Conservation (phyloP, 805 yeast species). For the Schizosaccharomyces japonicus region DNA sequence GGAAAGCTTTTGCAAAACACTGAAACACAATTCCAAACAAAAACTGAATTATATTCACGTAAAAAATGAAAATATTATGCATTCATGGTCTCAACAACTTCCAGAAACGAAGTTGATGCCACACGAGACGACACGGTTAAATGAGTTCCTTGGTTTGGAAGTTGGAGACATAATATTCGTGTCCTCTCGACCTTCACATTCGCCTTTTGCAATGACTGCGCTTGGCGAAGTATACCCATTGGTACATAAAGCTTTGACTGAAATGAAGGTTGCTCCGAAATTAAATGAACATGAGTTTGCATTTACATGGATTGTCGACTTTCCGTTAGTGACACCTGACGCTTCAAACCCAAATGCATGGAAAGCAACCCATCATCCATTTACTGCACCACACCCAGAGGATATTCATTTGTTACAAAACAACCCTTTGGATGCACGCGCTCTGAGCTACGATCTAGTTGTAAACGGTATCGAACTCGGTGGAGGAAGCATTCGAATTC, state of each 20-base stretch:
- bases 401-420: conserved; percentile 19
- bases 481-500: conserved; percentile 91
- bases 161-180: neutral
- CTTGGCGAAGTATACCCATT: neutral
- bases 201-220: neutral
- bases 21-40: neutral
- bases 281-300: neutral
- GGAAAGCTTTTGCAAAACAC: neutral
- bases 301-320: conserved; percentile 57
- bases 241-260: neutral
- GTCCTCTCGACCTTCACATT: neutral
- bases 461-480: conserved; percentile 89
- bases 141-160: neutral
- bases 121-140: neutral
- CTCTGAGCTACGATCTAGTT: conserved; percentile 86
- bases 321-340: conserved; percentile 71
- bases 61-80: neutral
- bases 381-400: conserved; percentile 64
- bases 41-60: neutral
- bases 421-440: conserved; percentile 26
- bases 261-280: neutral
- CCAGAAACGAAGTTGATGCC: neutral
- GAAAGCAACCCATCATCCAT: conserved; percentile 82
- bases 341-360: conserved; percentile 13
- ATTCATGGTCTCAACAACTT: neutral